Evolutionary conservation across 306 rosid species (phyloP).

Genomic region (Fragaria vesca): DNA sequence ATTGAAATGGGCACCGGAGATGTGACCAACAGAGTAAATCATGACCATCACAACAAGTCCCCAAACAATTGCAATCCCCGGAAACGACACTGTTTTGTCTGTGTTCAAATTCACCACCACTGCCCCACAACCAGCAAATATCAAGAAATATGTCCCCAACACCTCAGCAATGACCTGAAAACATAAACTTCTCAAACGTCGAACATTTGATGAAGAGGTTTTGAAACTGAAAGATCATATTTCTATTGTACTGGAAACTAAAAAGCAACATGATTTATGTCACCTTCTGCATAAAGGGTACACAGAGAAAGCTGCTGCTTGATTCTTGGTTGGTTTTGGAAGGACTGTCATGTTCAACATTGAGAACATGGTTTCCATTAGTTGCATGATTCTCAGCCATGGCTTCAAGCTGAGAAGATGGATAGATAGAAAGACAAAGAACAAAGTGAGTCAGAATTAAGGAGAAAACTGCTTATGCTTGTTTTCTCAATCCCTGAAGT

Average conservation of each 20-base stretch:
- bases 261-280: background rate
- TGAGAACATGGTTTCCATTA: conserved; percentile 42
- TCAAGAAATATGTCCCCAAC: conserved; percentile 74
- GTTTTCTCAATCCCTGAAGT: background rate
- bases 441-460: too few species aligned
- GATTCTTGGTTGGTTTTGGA: conserved; percentile 23
- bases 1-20: conserved; percentile 87
- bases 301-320: conserved; percentile 20
- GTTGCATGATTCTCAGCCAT: conserved; percentile 53
- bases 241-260: background rate
- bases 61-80: conserved; percentile 72
- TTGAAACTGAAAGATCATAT: background rate
- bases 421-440: background rate
- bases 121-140: conserved; percentile 74
- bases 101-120: conserved; percentile 53
- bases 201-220: background rate
- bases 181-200: background rate
- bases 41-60: conserved; percentile 67
- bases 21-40: conserved; percentile 75
- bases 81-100: conserved; percentile 41
- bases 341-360: conserved; percentile 33
- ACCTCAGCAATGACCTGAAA: conserved; percentile 72
- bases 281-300: conserved; percentile 77
- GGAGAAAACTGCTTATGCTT: background rate
- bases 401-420: background rate